phyloP scores from a whole-genome alignment of 1,284 basidiomycete genomes.

The Rhodotorula sp. region DNA sequence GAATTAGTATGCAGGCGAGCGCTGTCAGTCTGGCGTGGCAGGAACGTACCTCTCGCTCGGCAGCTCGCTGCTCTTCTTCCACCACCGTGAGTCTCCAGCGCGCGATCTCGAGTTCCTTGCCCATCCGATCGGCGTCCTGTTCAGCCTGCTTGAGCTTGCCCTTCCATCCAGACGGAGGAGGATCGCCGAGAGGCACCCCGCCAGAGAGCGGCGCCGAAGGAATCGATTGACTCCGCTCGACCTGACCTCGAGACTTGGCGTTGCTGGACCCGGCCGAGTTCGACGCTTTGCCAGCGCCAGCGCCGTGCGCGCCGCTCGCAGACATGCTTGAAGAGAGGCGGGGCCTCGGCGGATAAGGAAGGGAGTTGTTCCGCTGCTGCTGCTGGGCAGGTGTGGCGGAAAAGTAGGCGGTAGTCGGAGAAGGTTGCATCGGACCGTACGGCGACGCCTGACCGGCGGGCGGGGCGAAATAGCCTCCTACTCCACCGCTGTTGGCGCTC shows the following conservation, averaged over 20 bases:
- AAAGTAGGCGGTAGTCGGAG: slow-evolving; percentile 1
- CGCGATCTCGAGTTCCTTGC: slow-evolving; percentile 40
- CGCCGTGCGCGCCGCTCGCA: slow-evolving; percentile 8
- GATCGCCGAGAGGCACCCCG: slow-evolving; percentile 1
- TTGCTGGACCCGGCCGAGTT: not conserved
- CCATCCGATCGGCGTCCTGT: slow-evolving; percentile 28
- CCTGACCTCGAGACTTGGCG: not conserved
- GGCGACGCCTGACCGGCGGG: not conserved
- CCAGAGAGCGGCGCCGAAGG: not conserved
- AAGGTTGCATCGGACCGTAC: not conserved
- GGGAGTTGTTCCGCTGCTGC: not conserved
- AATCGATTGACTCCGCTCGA: not conserved
- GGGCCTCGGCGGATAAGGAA: slow-evolving; percentile 10
- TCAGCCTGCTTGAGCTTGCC: slow-evolving; percentile 19
- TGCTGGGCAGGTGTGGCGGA: not conserved
- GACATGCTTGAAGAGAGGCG: slow-evolving; percentile 19
- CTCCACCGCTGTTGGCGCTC: too few species aligned
- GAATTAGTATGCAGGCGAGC: not conserved
- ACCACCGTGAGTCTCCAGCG: slow-evolving; percentile 33
- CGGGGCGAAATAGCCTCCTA: not conserved
- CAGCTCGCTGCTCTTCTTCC: slow-evolving; percentile 27
- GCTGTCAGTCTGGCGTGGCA: not conserved
- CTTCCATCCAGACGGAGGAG: slow-evolving; percentile 7
- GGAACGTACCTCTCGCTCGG: slow-evolving; percentile 30
- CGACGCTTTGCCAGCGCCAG: not conserved